Base-by-base conservation (phyloP, 306 rosid species). In the Malus sylvestris region DNA sequence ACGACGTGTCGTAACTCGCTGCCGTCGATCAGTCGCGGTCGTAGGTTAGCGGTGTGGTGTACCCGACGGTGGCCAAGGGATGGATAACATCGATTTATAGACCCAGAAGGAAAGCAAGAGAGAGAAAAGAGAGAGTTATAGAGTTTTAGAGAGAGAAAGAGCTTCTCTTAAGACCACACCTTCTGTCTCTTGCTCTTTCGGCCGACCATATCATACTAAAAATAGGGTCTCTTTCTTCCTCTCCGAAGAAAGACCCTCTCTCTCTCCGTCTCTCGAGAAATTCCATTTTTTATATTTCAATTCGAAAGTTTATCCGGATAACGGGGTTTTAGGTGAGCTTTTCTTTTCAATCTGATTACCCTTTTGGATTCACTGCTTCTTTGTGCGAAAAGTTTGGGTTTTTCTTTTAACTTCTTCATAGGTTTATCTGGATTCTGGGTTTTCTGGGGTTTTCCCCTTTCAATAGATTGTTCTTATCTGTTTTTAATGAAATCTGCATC, bases 111-210 rank as follows among this genome's bases (percentile, higher is more conserved):
- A 25, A 7, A 20, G 27, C n/a, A 29, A 14, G 4, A 61, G 45
- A 29, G 55, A 52, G 66, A 60, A 30, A 33, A 23, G 38, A 35
- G 8, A 35, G 42, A 38, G 42, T 33, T 33, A 5, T 1, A 38
- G 42, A 38, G 42, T 33, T 33, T 38, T 38, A 42, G 45, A 42
- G 45, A 76, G 58, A 63, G 60, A 40, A 66, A 16, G 67, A 14
- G 76, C 38, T 45, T 62, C 67, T 32, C 73, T 76, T 71, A 65
- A 70, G 78, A 79, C 91, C 91, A 80, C 88, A 83, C 68, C 82
- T 49, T 49, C 55, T 83, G 16, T 83, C 67, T 83, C 72, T 80
- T 46, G 32, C 38, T 77, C 13, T 63, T 51, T 69, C 78, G 68
- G 81, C 82, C 81, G 83, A 68, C 82, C 86, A 74, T 75, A 61